Evolutionary conservation across 805 yeast species (phyloP), one percentile per base, ranked within the genome.

Genomic region (Yueomyces sp.): DNA sequence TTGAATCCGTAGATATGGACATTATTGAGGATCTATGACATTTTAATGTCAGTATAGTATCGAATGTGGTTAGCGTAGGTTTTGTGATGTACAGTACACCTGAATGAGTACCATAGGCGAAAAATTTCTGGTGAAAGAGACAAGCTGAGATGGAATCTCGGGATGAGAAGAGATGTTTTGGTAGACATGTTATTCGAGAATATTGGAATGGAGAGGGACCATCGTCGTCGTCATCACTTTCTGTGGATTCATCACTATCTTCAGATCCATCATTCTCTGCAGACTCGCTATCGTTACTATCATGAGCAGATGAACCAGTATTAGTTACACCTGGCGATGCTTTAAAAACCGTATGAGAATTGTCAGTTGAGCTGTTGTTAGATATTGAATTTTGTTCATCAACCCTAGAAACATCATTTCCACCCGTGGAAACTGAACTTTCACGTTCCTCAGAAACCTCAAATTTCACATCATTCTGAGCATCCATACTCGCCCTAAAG

Each of bases 101-200:
- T 0, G 92, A 76, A 51, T 92, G 96, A 0, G 96, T 85, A 1
- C 94, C 97, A 66, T 86, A 84, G 8, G 83, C 76, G 47, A 81
- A 76, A 36, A 81, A 69, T 2, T 67, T 59, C 3, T 79, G 82
- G 44, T 73, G 71, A 45, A 83, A 74, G 19, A 68, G 63, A 47
- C 82, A 76, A 0, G 86, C 65, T 2, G 96, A 85, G 0, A 92
- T 73, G 0, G 94, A 81, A 55, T 92, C 96, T 40, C 75, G 72
- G 8, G 6, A 6, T 9, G 37, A 34, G 37, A 34, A 34, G 8
- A 34, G 26, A 34, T n/a, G 8, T 34, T 34, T 34, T 9, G 37
- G 37, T 9, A 34, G n/a, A 7, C 26, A 34, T 11, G 71, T 67
- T 19, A 87, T 62, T 41, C 97, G 69, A 5, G 85, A 67, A 55